These are phyloP conservation scores for Pseudogymnoascus sp. DNA, from an alignment of 2,329 filamentous ascomycete genomes.

Conservation along the genomic window DNA sequence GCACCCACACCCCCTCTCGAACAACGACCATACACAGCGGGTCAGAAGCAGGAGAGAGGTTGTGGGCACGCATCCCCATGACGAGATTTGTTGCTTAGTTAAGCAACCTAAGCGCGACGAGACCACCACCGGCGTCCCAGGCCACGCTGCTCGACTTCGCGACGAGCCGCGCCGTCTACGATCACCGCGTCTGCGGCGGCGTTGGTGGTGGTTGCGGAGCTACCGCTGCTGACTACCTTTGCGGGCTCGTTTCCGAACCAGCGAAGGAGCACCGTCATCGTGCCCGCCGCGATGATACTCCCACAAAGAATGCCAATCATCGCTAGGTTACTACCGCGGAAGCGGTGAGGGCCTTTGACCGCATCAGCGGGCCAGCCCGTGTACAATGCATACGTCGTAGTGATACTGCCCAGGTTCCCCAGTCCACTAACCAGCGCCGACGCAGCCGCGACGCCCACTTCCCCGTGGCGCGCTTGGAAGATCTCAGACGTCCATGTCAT, in stretches of 20 bases:
- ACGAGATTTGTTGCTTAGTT: conserved; percentile 20
- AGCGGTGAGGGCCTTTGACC: conserved; percentile 58
- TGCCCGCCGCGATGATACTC: conserved; percentile 64
- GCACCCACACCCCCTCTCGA: neutral
- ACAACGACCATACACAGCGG: neutral
- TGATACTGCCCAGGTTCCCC: conserved; percentile 77
- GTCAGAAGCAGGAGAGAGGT: neutral
- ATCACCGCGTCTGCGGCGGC: conserved; percentile 27
- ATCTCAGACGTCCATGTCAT: conserved; percentile 93
- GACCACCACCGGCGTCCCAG: conserved; percentile 36
- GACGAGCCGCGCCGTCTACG: conserved; percentile 52
- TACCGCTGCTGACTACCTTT: conserved; percentile 34
- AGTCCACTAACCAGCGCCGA: conserved; percentile 78
- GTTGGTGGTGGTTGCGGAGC: conserved; percentile 24
- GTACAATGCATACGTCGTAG: conserved; percentile 84
- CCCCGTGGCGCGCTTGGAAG: conserved; percentile 81
- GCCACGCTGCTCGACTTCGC: conserved; percentile 51
- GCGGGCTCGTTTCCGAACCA: conserved; percentile 45
- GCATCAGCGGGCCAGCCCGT: conserved; percentile 76
- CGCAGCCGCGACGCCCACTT: conserved; percentile 82
- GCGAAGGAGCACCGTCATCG: conserved; percentile 60
- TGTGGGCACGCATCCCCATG: conserved; percentile 14
- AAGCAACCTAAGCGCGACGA: conserved; percentile 13
- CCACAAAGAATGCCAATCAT: conserved; percentile 79
- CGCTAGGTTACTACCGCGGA: conserved; percentile 73